Conservation (phyloP, 371 early-diverging fungal genomes). For the Mucor circinelloides region DNA sequence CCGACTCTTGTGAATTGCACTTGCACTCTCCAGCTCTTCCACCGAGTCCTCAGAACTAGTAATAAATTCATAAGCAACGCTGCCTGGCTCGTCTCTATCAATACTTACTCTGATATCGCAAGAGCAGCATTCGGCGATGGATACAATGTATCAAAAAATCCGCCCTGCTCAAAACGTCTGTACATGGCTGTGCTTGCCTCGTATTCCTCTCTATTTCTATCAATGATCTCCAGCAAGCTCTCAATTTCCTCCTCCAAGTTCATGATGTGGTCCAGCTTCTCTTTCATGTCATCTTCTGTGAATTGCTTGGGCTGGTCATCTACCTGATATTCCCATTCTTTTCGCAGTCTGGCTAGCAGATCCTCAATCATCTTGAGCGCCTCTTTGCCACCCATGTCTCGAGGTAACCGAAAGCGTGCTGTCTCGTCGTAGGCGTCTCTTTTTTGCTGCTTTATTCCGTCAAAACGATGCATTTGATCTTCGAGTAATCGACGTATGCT, state of each 20-base stretch:
- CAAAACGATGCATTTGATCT: constrained; percentile 23
- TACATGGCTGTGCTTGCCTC: constrained; percentile 38
- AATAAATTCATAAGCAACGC: background rate
- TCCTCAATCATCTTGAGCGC: constrained; percentile 32
- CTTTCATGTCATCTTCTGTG: constrained; percentile 36
- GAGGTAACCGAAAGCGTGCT: constrained; percentile 30
- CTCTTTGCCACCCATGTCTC: constrained; percentile 34
- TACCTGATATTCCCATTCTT: constrained; percentile 45
- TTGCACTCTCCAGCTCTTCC: constrained; percentile 20
- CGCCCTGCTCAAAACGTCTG: constrained; percentile 39
- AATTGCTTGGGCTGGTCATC: constrained; percentile 17
- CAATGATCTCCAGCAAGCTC: constrained; percentile 28
- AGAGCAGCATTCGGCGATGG: constrained; percentile 12
- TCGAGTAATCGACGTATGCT: constrained; percentile 29
- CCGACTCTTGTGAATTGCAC: background rate
- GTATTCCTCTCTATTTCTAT: constrained; percentile 24
- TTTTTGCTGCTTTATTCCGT: background rate
- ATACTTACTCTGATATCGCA: constrained; percentile 36
- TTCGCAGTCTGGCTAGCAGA: constrained; percentile 40
- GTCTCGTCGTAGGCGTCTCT: constrained; percentile 16
- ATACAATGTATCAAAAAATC: constrained; percentile 43
- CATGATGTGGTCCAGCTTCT: constrained; percentile 29
- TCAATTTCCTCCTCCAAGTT: constrained; percentile 28
- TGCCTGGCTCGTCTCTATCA: background rate
- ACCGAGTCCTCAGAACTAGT: constrained; percentile 35